Evolutionary conservation across 768 basidiomycete genomes (phyloP).

Genomic region (Albatrellus ellisii): DNA sequence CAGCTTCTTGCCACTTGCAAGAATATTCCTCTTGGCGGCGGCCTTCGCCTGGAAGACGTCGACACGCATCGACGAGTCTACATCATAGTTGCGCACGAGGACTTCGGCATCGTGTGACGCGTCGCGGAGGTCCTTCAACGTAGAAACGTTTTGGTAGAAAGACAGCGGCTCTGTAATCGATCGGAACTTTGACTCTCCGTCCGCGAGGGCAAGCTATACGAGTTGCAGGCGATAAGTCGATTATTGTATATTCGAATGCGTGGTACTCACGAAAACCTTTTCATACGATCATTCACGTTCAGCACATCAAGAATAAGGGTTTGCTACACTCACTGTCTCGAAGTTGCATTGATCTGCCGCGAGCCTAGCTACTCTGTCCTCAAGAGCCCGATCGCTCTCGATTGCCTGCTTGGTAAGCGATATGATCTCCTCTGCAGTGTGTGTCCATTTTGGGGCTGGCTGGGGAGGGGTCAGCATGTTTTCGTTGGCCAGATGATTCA

Average conservation of each 20-base stretch:
- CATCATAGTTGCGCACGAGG: constrained; percentile 54
- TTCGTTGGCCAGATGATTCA: constrained; percentile 16
- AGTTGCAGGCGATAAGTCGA: constrained; percentile 13
- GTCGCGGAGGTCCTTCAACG: constrained; percentile 64
- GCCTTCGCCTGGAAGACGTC: constrained; percentile 70
- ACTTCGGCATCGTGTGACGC: constrained; percentile 66
- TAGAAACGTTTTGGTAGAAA: constrained; percentile 78
- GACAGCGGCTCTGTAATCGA: constrained; percentile 41
- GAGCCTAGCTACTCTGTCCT: constrained; percentile 49
- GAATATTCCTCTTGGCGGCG: constrained; percentile 56
- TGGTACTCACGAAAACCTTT: constrained; percentile 59
- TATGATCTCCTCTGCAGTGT: constrained; percentile 47
- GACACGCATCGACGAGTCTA: constrained; percentile 69
- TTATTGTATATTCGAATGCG: constrained; percentile 4
- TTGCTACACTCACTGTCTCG: constrained; percentile 36
- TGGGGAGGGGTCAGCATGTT: constrained; percentile 52
- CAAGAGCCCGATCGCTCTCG: constrained; percentile 35
- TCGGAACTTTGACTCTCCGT: constrained; percentile 43
- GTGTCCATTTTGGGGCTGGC: constrained; percentile 50
- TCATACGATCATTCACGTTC: constrained; percentile 1
- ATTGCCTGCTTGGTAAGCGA: constrained; percentile 46
- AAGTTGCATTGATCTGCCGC: constrained; percentile 46
- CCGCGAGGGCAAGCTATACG: constrained; percentile 42
- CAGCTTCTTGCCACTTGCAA: constrained; percentile 41
- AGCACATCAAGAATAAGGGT: constrained; percentile 1